Conservation (phyloP, 768 basidiomycete genomes). For the Galerina sulciceps region DNA sequence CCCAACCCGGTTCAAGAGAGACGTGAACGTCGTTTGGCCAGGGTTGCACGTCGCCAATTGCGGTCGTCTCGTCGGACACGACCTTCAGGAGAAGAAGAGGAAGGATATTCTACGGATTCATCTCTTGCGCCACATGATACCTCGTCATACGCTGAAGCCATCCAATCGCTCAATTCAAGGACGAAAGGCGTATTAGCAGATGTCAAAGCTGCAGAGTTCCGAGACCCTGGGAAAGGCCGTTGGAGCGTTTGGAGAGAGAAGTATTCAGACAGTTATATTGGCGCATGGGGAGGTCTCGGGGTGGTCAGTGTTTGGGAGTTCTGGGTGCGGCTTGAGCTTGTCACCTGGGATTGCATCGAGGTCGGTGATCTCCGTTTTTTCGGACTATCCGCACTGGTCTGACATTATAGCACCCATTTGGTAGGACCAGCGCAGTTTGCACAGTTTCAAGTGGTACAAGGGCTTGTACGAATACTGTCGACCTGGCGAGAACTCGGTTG, state of each 20-base stretch:
- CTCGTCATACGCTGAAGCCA: conserved; percentile 69
- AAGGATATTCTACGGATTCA: conserved; percentile 89
- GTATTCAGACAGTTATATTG: conserved; percentile 81
- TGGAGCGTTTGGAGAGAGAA: conserved; percentile 74
- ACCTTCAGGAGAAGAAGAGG: conserved; percentile 49
- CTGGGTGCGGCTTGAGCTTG: conserved; percentile 85
- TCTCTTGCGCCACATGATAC: conserved; percentile 69
- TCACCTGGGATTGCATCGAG: conserved; percentile 88
- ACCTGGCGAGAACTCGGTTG: conserved; percentile 41
- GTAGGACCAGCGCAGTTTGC: conserved; percentile 60
- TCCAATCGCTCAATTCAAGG: conserved; percentile 53
- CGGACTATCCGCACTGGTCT: neutral
- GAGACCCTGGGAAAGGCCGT: conserved; percentile 71
- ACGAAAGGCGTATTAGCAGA: conserved; percentile 72
- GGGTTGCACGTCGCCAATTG: conserved; percentile 55
- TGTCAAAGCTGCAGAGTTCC: conserved; percentile 84
- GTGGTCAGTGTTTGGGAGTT: conserved; percentile 93
- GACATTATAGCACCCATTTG: neutral
- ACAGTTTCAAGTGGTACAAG: conserved; percentile 85
- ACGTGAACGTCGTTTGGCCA: conserved; percentile 61
- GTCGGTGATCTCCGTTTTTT: conserved; percentile 41
- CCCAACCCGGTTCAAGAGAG: conserved; percentile 49
- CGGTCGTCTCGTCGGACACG: conserved; percentile 37
- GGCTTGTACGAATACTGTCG: conserved; percentile 80
- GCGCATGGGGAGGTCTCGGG: conserved; percentile 91